Evolutionary conservation across 768 basidiomycete species (phyloP).

Genomic region (Amanita exitialis): DNA sequence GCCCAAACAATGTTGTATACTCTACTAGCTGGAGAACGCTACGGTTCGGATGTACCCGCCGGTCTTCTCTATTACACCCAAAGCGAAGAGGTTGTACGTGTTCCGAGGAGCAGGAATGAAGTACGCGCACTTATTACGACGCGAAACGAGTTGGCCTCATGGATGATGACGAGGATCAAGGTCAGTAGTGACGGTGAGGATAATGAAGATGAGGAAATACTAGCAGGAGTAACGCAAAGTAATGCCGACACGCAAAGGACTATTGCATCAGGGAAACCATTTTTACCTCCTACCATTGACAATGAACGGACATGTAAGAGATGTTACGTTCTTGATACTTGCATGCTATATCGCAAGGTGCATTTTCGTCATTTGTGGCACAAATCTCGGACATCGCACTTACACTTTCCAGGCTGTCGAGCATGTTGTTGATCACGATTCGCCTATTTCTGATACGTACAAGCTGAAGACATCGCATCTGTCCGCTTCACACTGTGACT

Average conservation of each 20-base stretch:
- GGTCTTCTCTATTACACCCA: constrained; percentile 95
- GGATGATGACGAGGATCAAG: constrained; percentile 47
- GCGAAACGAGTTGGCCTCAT: constrained; percentile 79
- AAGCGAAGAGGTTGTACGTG: constrained; percentile 75
- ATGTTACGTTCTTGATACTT: constrained; percentile 78
- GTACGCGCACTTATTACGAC: constrained; percentile 71
- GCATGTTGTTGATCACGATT: constrained; percentile 38
- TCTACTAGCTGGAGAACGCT: constrained; percentile 83
- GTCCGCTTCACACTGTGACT: constrained; percentile 50
- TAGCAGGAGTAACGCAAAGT: constrained; percentile 10
- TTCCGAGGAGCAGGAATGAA: constrained; percentile 75
- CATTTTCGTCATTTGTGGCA: constrained; percentile 4
- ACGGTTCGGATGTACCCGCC: constrained; percentile 67
- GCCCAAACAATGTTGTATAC: constrained; percentile 99
- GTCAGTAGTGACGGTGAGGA: constrained; percentile 5
- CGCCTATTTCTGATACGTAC: constrained; percentile 60
- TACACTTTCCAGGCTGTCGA: constrained; percentile 52
- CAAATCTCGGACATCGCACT: background rate
- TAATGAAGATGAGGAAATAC: constrained; percentile 12
- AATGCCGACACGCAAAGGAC: constrained; percentile 2
- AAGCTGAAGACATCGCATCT: constrained; percentile 75
- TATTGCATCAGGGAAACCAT: constrained; percentile 29
- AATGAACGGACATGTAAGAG: constrained; percentile 66
- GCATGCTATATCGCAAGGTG: constrained; percentile 92
- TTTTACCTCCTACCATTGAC: constrained; percentile 85